Percentiles rank a stretch among this genome's conserved stretches.
phyloP scores from a whole-genome alignment of 2,329 filamentous ascomycete genomes.

The Zopfia rhizophila region DNA sequence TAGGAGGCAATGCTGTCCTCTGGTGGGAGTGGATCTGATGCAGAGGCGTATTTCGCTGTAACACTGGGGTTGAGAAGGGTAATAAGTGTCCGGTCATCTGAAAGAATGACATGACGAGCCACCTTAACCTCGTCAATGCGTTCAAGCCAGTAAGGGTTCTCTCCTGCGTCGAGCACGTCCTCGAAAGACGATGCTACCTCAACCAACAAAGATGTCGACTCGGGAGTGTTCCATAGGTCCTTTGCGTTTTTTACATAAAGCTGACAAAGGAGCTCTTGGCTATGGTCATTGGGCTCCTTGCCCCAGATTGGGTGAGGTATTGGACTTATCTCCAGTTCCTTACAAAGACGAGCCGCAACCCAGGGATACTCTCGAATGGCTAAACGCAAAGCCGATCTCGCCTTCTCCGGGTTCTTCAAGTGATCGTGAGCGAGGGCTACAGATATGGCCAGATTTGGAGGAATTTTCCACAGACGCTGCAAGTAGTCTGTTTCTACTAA shows the following conservation, averaged over 20 bases:
- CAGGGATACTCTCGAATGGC: constrained; percentile 83
- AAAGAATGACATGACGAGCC: constrained; percentile 81
- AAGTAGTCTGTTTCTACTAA: constrained; percentile 67
- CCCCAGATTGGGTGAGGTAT: constrained; percentile 87
- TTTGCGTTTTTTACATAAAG: constrained; percentile 81
- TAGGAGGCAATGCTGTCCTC: constrained; percentile 53
- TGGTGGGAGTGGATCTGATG: constrained; percentile 86
- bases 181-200: constrained; percentile 69
- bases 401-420: constrained; percentile 71
- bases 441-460: constrained; percentile 80
- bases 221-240: constrained; percentile 85
- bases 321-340: constrained; percentile 78
- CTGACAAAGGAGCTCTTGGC: constrained; percentile 75
- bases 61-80: constrained; percentile 73
- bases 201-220: constrained; percentile 74
- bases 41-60: constrained; percentile 65
- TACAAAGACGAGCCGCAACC: constrained; percentile 83
- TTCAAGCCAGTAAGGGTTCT: constrained; percentile 44
- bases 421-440: constrained; percentile 80
- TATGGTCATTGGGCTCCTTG: constrained; percentile 70
- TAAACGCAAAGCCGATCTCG: constrained; percentile 70
- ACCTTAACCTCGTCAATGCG: constrained; percentile 58
- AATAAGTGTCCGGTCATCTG: constrained; percentile 77
- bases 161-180: constrained; percentile 34
- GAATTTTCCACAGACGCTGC: constrained; percentile 59